These are phyloP conservation scores for Botrytis squamosa DNA, from an alignment of 2,329 filamentous ascomycete species.

Conservation along the genomic window DNA sequence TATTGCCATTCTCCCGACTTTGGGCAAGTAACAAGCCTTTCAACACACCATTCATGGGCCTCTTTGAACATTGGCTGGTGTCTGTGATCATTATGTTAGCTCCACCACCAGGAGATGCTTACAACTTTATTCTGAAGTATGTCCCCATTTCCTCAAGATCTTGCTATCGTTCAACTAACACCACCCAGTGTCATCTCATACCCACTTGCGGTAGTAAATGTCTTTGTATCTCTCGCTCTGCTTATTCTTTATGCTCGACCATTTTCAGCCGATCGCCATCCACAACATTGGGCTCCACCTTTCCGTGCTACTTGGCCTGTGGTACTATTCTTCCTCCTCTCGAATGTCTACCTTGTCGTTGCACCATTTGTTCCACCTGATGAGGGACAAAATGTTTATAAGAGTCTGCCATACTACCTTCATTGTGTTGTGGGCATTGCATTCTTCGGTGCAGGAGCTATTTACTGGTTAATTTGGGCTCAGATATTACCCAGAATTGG, in stretches of 20 bases:
- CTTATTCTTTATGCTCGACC: constrained; percentile 54
- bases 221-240: constrained; percentile 53
- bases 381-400: constrained; percentile 53
- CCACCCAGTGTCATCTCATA: constrained; percentile 59
- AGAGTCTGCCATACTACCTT: constrained; percentile 55
- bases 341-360: constrained; percentile 60
- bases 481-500: constrained; percentile 52
- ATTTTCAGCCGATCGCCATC: constrained; percentile 47
- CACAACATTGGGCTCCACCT: constrained; percentile 53
- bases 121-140: constrained; percentile 61
- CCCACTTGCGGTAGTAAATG: constrained; percentile 58
- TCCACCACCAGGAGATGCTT: constrained; percentile 65
- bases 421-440: constrained; percentile 58
- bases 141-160: constrained; percentile 28
- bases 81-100: constrained; percentile 65
- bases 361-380: constrained; percentile 57
- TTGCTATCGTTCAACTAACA: not conserved
- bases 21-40: constrained; percentile 65
- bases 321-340: constrained; percentile 57
- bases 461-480: constrained; percentile 59
- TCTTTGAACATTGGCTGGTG: constrained; percentile 63
- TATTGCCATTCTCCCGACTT: constrained; percentile 61
- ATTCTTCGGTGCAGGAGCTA: constrained; percentile 51
- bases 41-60: constrained; percentile 59
- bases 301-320: constrained; percentile 55